These are phyloP conservation scores for Botrytis hyacinthi DNA, from an alignment of 2,329 filamentous ascomycete genomes.

Conservation along the genomic window DNA sequence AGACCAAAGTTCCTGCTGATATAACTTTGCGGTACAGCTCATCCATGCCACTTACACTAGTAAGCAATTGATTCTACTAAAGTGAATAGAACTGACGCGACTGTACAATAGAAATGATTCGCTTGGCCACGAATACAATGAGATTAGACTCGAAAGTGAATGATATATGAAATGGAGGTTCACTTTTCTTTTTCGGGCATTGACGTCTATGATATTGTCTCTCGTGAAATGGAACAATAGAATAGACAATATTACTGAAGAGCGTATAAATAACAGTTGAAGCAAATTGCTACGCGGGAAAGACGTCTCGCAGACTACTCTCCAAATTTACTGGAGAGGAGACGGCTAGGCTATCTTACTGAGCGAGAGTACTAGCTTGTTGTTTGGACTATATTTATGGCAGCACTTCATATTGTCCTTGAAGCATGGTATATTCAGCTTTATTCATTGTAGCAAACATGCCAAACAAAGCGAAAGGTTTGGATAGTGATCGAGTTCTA, in stretches of 20 bases:
- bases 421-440: not conserved
- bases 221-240: not conserved
- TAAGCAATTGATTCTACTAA: not conserved
- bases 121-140: not conserved
- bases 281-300: not conserved
- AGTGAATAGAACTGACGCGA: not conserved
- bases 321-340: not conserved
- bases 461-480: not conserved
- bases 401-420: not conserved
- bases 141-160: not conserved
- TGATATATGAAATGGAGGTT: not conserved
- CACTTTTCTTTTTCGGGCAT: not conserved
- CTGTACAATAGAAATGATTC: not conserved
- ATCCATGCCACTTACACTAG: not conserved
- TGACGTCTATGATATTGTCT: not conserved
- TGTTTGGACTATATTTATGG: too few species aligned
- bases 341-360: not conserved
- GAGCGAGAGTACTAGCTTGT: not conserved
- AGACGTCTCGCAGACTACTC: not conserved
- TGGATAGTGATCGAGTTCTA: not conserved
- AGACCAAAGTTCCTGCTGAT: not conserved
- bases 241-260: not conserved
- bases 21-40: not conserved
- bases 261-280: rapidly evolving
- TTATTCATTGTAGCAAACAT: not conserved